Evolutionary conservation across 164 flowering plant species (phyloP), one percentile per base, ranked within the genome.

Genomic region (Vitis riparia): DNA sequence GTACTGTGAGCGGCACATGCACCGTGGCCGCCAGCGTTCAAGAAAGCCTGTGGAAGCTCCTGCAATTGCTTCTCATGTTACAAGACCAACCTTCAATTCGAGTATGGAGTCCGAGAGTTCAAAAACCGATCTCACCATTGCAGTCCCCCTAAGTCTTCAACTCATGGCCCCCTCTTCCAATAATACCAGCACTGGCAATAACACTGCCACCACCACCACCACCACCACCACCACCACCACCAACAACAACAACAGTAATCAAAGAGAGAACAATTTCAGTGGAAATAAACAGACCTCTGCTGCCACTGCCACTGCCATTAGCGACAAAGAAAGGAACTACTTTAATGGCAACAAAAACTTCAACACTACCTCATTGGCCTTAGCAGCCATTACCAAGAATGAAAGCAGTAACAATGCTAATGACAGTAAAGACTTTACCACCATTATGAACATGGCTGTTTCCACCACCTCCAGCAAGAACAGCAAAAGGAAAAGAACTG

Each of bases 31-130:
- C 9, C 51, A 70, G 4, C 76, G 83, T 76, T 79, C 83, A 80
- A 80, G 81, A 80, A 80, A 80, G 83, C 81, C 48, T 71, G 84
- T 75, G 79, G 84, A 81, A 78, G 47, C 64, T 68, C 59, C 72
- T 59, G 58, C 66, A 62, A 30, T 12, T 62, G 52, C 59, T 62
- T 8, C 71, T 51, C 53, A 60, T 11, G 50, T 52, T n/a, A 1
- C 63, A 27, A 51, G 37, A n/a, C 11, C 37, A 27, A 37, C 58
- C 23, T 2, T 27, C 23, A 53, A 66, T 19, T 37, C 44, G 2
- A 27, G 12, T 16, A 59, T 59, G 15, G 29, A 51, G 30, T n/a
- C 65, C 12, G 66, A 51, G 32, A 71, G 67, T 23, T 63, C 84
- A 62, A 69, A 50, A 55, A 69, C 59, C 51, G 48, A 62, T 65